A percentile compares a stretch with the other conserved stretches of the same genome.
phyloP scores from a whole-genome alignment of 1,284 basidiomycete genomes.

The Puccinia brachypodii region DNA sequence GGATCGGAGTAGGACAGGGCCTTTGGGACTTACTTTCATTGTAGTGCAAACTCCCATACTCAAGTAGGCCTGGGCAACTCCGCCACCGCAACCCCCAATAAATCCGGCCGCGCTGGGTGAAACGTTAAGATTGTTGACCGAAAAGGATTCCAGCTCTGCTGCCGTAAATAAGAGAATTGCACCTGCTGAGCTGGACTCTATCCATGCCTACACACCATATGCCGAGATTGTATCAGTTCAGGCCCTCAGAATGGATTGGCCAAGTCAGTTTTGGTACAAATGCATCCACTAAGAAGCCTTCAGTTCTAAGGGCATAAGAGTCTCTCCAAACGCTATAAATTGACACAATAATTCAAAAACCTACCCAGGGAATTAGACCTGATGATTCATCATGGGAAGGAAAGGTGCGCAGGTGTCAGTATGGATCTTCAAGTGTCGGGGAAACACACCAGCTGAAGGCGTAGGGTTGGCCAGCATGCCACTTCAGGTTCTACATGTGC shows the following conservation, averaged over 20 bases:
- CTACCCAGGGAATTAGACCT: constrained; percentile 46
- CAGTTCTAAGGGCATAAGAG: neutral
- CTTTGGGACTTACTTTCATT: constrained; percentile 34
- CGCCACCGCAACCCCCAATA: constrained; percentile 45
- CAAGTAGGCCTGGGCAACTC: constrained; percentile 43
- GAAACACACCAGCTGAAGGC: neutral
- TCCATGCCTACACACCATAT: constrained; percentile 28
- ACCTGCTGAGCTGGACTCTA: constrained; percentile 40
- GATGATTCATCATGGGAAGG: neutral
- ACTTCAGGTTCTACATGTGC: neutral
- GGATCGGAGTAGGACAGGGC: neutral
- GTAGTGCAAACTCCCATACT: constrained; percentile 47
- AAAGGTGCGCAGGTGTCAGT: neutral
- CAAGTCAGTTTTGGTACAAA: neutral
- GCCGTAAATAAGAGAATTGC: constrained; percentile 46
- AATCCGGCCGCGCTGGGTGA: constrained; percentile 37
- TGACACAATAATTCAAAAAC: neutral
- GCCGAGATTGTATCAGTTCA: neutral
- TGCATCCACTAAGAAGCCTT: neutral
- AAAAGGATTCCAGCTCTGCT: constrained; percentile 44
- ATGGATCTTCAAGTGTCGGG: neutral
- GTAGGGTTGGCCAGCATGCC: neutral
- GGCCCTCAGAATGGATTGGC: neutral
- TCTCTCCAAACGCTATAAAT: no score
- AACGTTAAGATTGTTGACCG: constrained; percentile 15